Evolutionary conservation across 2,329 filamentous ascomycete species (phyloP).

Genomic region (Drechslerella coelobrocha): DNA sequence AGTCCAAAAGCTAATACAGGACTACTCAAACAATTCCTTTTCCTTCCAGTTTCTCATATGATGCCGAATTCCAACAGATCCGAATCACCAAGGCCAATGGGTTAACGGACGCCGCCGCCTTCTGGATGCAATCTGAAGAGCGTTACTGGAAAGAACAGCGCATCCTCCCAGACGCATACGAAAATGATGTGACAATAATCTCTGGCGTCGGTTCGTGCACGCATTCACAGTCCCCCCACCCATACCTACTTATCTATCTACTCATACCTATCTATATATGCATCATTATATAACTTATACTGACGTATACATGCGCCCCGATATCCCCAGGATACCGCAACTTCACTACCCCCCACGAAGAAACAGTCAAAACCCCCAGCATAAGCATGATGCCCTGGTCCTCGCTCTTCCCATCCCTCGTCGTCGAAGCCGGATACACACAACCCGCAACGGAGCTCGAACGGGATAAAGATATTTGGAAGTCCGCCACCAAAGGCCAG

Average conservation of each 20-base stretch:
- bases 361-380: constrained; percentile 12
- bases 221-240: no score
- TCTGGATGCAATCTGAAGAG: constrained; percentile 25
- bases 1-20: no score
- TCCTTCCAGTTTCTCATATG: constrained; percentile 35
- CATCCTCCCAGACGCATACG: constrained; percentile 6
- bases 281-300: no score
- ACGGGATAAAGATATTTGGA: constrained; percentile 39
- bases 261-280: no score
- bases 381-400: constrained; percentile 31
- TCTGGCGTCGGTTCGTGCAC: constrained; percentile 18
- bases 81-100: constrained; percentile 17
- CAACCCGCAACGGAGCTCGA: constrained; percentile 29
- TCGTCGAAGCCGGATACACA: constrained; percentile 30
- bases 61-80: constrained; percentile 23
- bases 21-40: no score
- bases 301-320: not conserved
- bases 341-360: constrained; percentile 3
- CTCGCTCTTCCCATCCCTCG: constrained; percentile 25
- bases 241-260: not conserved
- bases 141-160: constrained; percentile 4
- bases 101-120: constrained; percentile 15
- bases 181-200: constrained; percentile 21
- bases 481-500: constrained; percentile 21
- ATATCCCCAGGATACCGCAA: constrained; percentile 15